Conservation (phyloP, 371 early-diverging fungal species). For the Mucor plumbeus region DNA sequence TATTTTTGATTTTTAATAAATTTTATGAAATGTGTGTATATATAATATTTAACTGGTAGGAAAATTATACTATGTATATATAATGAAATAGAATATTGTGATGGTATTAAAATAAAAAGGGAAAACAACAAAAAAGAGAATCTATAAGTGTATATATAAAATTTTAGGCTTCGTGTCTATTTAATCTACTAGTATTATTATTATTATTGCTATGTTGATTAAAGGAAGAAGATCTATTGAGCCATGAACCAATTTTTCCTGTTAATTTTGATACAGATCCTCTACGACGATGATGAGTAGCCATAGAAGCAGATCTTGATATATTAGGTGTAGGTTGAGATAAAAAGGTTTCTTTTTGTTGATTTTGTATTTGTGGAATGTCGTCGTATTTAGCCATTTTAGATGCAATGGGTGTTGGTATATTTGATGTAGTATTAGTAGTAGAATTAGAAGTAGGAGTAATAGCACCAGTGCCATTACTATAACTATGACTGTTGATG, state of each 20-base stretch:
- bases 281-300: conserved; percentile 21
- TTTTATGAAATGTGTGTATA: too few relatives aligned
- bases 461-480: neutral
- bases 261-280: conserved; percentile 29
- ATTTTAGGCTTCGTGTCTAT: conserved; percentile 1
- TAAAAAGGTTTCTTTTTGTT: conserved; percentile 9
- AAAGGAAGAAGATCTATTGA: conserved; percentile 33
- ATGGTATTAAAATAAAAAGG: neutral
- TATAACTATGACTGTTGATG: neutral
- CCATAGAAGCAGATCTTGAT: conserved; percentile 23
- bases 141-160: conserved; percentile 7
- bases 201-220: conserved; percentile 13
- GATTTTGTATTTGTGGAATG: neutral
- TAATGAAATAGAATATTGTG: too few relatives aligned
- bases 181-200: neutral
- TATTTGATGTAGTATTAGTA: conserved; percentile 1
- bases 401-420: conserved; percentile 25
- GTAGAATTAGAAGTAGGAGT: neutral
- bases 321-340: conserved; percentile 17
- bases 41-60: too few relatives aligned
- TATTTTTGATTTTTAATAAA: too few relatives aligned
- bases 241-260: conserved; percentile 34
- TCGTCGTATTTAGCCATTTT: conserved; percentile 24
- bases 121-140: neutral
- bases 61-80: too few relatives aligned